Conservation (phyloP, 176 grass and related monocot genomes). For the Phragmites australis region DNA sequence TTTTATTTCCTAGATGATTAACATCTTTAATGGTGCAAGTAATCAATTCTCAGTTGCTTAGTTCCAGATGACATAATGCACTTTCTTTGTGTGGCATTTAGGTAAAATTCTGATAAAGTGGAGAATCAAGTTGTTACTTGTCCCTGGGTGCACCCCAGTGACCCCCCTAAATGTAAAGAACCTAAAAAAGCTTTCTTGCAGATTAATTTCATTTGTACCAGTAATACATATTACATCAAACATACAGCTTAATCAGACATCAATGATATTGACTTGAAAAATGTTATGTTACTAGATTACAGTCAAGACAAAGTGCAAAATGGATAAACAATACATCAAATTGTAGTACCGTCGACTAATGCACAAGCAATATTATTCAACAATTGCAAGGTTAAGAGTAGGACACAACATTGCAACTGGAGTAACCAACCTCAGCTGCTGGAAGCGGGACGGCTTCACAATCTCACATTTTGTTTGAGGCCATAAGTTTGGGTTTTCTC, state of each 20-base stretch:
- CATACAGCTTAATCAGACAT: neutral
- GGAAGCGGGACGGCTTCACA: conserved; percentile 21
- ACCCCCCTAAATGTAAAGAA: neutral
- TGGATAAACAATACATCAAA: neutral
- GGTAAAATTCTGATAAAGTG: neutral
- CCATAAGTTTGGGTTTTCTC: conserved; percentile 70
- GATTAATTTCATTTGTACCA: neutral
- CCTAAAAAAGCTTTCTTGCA: neutral
- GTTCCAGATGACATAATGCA: neutral
- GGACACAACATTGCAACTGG: conserved; percentile 1
- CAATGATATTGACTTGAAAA: neutral
- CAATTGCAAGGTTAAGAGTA: neutral
- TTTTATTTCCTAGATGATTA: conserved; percentile 17
- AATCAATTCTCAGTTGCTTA: neutral
- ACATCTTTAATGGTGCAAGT: conserved; percentile 8
- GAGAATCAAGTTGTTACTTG: conserved; percentile 8
- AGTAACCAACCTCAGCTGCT: conserved; percentile 48
- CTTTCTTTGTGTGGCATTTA: neutral
- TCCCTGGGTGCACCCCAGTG: neutral
- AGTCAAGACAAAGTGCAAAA: neutral
- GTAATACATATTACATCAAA: neutral
- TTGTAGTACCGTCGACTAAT: neutral
- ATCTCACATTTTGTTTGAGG: conserved; percentile 81
- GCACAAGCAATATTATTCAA: conserved; percentile 2
- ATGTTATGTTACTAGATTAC: no score